Conservation (phyloP, 2,329 filamentous ascomycete species). For the Phialophora tarda region DNA sequence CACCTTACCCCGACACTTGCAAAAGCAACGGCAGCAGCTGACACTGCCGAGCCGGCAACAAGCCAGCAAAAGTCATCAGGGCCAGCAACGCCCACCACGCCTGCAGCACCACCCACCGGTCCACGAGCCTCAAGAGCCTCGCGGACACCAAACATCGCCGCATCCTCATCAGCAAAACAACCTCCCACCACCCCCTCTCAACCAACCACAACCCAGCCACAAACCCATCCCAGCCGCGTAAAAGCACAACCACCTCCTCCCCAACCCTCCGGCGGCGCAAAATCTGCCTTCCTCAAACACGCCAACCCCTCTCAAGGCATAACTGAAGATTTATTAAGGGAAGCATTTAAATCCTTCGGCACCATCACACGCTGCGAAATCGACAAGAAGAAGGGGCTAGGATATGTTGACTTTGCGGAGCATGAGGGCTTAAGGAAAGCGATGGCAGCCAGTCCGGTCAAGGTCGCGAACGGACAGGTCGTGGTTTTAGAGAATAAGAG, state of each 20-base stretch:
- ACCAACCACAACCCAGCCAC: slow-evolving; percentile 18
- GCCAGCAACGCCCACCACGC: slow-evolving; percentile 34
- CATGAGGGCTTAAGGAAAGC: slow-evolving; percentile 75
- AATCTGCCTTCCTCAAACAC: slow-evolving; percentile 78
- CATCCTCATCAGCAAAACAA: slow-evolving; percentile 22
- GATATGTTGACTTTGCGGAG: slow-evolving; percentile 86
- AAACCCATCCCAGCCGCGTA: background rate
- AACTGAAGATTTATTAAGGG: slow-evolving; percentile 77
- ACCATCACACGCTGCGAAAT: slow-evolving; percentile 81
- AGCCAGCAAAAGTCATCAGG: slow-evolving; percentile 44
- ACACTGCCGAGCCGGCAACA: slow-evolving; percentile 42
- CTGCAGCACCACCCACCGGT: slow-evolving; percentile 36
- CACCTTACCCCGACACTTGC: slow-evolving; percentile 41
- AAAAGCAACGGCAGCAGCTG: slow-evolving; percentile 30
- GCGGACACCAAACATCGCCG: slow-evolving; percentile 27
- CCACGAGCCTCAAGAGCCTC: slow-evolving; percentile 36
- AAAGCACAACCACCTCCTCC: slow-evolving; percentile 39
- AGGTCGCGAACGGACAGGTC: slow-evolving; percentile 82
- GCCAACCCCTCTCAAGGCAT: slow-evolving; percentile 90
- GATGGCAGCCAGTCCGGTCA: slow-evolving; percentile 77
- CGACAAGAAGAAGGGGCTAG: slow-evolving; percentile 92
- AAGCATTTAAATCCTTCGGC: slow-evolving; percentile 76
- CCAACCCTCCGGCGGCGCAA: slow-evolving; percentile 55
- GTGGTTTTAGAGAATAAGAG: slow-evolving; percentile 80
- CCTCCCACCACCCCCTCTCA: slow-evolving; percentile 17